These are phyloP conservation scores for Discostella pseudostelligera DNA, from an alignment of 108 stramenopile genomes.

Conservation along the genomic window DNA sequence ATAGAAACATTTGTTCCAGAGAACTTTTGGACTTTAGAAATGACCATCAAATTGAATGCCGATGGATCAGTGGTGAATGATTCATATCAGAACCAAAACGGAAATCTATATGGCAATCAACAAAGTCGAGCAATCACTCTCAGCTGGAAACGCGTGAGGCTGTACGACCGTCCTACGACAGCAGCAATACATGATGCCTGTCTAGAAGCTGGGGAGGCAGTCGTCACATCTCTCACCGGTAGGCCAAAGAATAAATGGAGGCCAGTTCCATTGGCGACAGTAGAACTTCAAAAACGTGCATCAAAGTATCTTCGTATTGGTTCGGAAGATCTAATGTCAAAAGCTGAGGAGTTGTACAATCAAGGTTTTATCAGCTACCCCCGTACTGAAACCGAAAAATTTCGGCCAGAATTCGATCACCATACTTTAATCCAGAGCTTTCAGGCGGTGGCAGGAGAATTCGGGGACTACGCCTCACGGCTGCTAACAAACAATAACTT, in stretches of 20 bases:
- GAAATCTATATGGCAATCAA: conserved; percentile 22
- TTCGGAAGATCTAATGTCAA: conserved; percentile 90
- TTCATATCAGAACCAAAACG: conserved; percentile 19
- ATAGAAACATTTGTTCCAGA: conserved; percentile 93
- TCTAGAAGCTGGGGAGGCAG: conserved; percentile 79
- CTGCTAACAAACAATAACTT: conserved; percentile 67
- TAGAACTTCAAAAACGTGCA: conserved; percentile 96
- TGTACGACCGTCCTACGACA: conserved; percentile 84
- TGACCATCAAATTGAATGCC: conserved; percentile 51
- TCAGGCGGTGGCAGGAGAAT: conserved; percentile 50
- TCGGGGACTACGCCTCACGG: conserved; percentile 63
- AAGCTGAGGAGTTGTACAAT: conserved; percentile 94
- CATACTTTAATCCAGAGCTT: conserved; percentile 71
- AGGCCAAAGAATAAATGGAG: conserved; percentile 88
- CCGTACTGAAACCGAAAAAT: conserved; percentile 96
- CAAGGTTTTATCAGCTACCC: conserved; percentile 95
- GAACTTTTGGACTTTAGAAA: conserved; percentile 91
- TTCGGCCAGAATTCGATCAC: conserved; percentile 90
- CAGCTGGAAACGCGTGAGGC: conserved; percentile 84
- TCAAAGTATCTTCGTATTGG: conserved; percentile 86
- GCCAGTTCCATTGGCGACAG: conserved; percentile 93
- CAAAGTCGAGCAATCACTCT: conserved; percentile 57
- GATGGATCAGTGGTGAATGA: conserved; percentile 38
- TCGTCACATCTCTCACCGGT: conserved; percentile 68
- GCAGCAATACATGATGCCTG: conserved; percentile 83